Percentiles rank a stretch among this genome's conserved stretches.
These are phyloP conservation scores for Gorgonomyces haynaldii DNA, from an alignment of 192 early-diverging fungal genomes.

Conservation along the genomic window DNA sequence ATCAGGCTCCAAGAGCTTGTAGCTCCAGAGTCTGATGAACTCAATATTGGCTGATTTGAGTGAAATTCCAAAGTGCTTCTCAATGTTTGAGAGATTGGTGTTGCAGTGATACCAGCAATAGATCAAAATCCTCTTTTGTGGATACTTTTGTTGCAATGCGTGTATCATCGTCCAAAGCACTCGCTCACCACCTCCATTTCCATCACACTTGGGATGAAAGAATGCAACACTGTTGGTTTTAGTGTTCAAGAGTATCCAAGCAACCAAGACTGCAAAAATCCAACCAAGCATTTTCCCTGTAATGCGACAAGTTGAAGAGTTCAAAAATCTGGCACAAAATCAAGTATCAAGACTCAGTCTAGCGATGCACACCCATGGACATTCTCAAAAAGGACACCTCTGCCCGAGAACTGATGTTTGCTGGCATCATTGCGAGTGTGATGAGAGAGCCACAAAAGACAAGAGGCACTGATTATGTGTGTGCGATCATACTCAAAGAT, in stretches of 20 bases:
- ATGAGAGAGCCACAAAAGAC: neutral
- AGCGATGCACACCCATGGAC: too few species aligned
- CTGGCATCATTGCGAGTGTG: neutral
- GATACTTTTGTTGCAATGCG: slow-evolving; percentile 61
- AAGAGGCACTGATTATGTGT: slow-evolving; percentile 2
- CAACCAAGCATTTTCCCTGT: too few species aligned
- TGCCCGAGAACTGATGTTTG: too few species aligned
- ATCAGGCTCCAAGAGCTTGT: slow-evolving; percentile 57
- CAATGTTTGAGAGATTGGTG: slow-evolving; percentile 7
- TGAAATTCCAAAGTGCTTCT: slow-evolving; percentile 58
- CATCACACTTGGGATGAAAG: slow-evolving; percentile 91
- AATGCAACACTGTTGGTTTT: too few species aligned
- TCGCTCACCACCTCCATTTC: slow-evolving; percentile 90
- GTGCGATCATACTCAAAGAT: neutral
- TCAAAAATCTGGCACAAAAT: too few species aligned
- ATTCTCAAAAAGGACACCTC: too few species aligned
- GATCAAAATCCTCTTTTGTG: slow-evolving; percentile 39
- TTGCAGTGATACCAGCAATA: slow-evolving; percentile 62
- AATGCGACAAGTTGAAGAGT: too few species aligned
- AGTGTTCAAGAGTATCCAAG: too few species aligned
- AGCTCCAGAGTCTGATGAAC: slow-evolving; percentile 53
- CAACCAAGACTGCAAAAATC: too few species aligned
- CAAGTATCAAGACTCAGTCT: too few species aligned
- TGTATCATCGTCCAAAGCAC: slow-evolving; percentile 88
- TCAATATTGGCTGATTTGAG: slow-evolving; percentile 42